Evolutionary conservation across 2,329 filamentous ascomycete species (phyloP).

Genomic region (Paramyrothecium roridum): DNA sequence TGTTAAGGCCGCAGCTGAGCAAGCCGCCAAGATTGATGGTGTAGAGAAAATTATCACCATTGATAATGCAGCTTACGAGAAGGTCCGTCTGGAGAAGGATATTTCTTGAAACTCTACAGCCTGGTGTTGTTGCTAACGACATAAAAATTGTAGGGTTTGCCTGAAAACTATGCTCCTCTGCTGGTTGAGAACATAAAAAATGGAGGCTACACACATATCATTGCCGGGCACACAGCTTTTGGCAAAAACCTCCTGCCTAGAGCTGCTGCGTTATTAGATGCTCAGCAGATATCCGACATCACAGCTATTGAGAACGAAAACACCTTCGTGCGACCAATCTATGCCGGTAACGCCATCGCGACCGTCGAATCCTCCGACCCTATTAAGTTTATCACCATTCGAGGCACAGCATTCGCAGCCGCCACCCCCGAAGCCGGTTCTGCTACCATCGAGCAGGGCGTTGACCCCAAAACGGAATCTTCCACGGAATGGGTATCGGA

Average conservation of each 20-base stretch:
- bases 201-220: conserved; percentile 86
- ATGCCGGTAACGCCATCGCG: conserved; percentile 94
- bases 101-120: background rate
- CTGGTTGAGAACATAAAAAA: conserved; percentile 97
- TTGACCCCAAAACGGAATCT: conserved; percentile 74
- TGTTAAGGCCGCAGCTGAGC: conserved; percentile 71
- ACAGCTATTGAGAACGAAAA: conserved; percentile 83
- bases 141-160: conserved; percentile 61
- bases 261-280: conserved; percentile 86
- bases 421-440: conserved; percentile 69
- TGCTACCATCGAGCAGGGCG: conserved; percentile 74
- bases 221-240: conserved; percentile 90
- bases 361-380: conserved; percentile 88
- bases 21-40: conserved; percentile 85
- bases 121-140: background rate
- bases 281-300: conserved; percentile 91
- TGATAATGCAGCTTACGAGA: conserved; percentile 88
- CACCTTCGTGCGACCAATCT: conserved; percentile 94
- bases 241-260: conserved; percentile 93
- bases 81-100: conserved; percentile 47
- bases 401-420: conserved; percentile 86
- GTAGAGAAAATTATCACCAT: conserved; percentile 89
- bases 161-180: conserved; percentile 92
- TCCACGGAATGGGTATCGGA: conserved; percentile 90
- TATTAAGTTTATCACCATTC: conserved; percentile 87